Base-by-base conservation (phyloP, 2,329 filamentous ascomycete species). In the Akanthomyces dipterigenus region DNA sequence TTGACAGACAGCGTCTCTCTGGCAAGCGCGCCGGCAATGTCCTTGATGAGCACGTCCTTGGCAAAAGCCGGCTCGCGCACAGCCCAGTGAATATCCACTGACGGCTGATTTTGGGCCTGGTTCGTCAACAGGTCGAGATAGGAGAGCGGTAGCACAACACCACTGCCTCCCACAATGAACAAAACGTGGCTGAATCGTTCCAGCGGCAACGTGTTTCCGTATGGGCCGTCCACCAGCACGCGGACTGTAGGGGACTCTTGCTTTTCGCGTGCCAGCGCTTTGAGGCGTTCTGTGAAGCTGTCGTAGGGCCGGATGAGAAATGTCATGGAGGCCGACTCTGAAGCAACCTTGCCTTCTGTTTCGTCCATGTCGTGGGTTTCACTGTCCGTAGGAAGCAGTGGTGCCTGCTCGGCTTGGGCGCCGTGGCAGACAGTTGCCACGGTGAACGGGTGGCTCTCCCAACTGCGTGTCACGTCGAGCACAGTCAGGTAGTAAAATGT, bases 401-500 rank as follows among this genome's bases (percentile, higher is more conserved):
- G 73, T 2, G 63, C 66, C 5, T 72, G 69, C 24, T 77, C 75
- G 9, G 66, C 67, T 0, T 70, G 61, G 0, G 68, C 71, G 0
- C 59, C 56, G 38, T 69, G 65, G 3, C 61, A 46, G 1, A 72
- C 65, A 9, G 68, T 70, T 1, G 76, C 76, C 12, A 81, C 74
- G 0, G 79, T 81, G 56, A 82, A 82, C 0, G 80, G 80, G 49
- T 82, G 80, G 62, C 76, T 80, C 62, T 82, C 78, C 80, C 79
- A 82, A 56, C 73, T 74, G 1, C 70, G 67, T 14, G 68, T 60
- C 24, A 72, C 72, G 53, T 76, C 71, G 5, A 80, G 71, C 7
- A 78, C 69, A 53, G 77, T 75, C 1, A 81, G 64, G 60, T 78
- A 81, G 64, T 78, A 81, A 64, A 73, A 80, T 0, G 76, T 79